These are phyloP conservation scores for Umbelopsis ramanniana DNA, from an alignment of 192 early-diverging fungal species.

Conservation along the genomic window DNA sequence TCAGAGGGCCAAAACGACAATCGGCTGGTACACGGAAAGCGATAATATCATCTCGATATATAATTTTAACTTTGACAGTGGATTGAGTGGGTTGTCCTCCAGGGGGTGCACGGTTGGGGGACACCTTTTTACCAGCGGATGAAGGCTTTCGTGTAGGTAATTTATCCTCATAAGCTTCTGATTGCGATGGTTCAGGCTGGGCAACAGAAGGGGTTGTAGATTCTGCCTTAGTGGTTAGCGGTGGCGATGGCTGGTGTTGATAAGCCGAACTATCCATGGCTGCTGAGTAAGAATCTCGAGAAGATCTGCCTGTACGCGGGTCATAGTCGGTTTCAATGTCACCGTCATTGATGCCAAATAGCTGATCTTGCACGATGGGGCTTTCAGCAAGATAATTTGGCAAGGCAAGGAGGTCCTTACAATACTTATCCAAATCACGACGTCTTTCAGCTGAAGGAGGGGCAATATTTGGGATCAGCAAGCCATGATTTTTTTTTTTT, in stretches of 20 bases:
- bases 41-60: conserved; percentile 69
- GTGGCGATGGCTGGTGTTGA: conserved; percentile 1
- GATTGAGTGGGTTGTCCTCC: conserved; percentile 18
- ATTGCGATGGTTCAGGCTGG: background rate
- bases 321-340: conserved; percentile 59
- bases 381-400: conserved; percentile 60
- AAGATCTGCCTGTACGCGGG: conserved; percentile 21
- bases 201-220: background rate
- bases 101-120: conserved; percentile 11
- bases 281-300: conserved; percentile 9
- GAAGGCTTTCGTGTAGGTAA: conserved; percentile 12
- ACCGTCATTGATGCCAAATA: conserved; percentile 60
- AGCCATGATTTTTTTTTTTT: background rate
- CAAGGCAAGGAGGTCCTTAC: conserved; percentile 63
- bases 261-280: background rate
- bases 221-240: background rate
- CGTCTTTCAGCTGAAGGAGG: conserved; percentile 51
- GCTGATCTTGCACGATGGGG: conserved; percentile 47
- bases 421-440: conserved; percentile 68
- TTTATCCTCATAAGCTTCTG: background rate
- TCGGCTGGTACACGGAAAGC: conserved; percentile 70
- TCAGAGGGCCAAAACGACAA: conserved; percentile 57
- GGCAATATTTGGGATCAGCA: background rate
- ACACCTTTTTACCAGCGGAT: conserved; percentile 5
- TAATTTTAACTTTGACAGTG: conserved; percentile 74